These are phyloP conservation scores for Penicillium psychrosexuale DNA, from an alignment of 2,329 filamentous ascomycete genomes.

Conservation along the genomic window DNA sequence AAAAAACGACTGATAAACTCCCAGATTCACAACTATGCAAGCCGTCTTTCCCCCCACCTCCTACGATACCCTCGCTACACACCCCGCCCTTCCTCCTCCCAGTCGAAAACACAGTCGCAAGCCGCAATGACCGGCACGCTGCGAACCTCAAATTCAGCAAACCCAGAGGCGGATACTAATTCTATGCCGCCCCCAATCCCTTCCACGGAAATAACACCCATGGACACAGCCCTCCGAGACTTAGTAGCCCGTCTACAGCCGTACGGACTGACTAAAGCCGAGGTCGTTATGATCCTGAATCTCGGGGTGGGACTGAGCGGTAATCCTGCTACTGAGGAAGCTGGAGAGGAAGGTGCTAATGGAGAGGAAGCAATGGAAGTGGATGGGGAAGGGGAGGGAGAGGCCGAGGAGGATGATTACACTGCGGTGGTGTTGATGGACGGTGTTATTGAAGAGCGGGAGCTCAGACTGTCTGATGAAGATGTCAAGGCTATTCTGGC, in stretches of 20 bases:
- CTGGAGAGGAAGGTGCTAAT: constrained; percentile 7
- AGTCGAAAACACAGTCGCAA: constrained; percentile 19
- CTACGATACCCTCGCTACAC: constrained; percentile 37
- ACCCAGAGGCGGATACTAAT: constrained; percentile 4
- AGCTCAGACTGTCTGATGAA: constrained; percentile 40
- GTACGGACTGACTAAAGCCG: constrained; percentile 46
- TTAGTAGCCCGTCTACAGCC: constrained; percentile 38
- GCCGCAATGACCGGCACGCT: constrained; percentile 23
- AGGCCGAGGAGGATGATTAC: constrained; percentile 28
- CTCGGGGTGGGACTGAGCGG: constrained; percentile 39
- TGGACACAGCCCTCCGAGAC: constrained; percentile 39
- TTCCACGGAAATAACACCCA: constrained; percentile 27
- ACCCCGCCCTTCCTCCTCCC: constrained; percentile 20
- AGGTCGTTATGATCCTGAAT: constrained; percentile 48
- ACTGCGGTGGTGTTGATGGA: constrained; percentile 39
- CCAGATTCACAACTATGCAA: constrained; percentile 44
- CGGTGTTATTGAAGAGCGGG: constrained; percentile 43
- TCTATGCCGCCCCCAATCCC: constrained; percentile 10
- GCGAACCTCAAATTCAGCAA: constrained; percentile 12
- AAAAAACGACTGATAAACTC: not conserved
- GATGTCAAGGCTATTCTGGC: constrained; percentile 36
- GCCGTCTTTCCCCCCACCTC: constrained; percentile 41
- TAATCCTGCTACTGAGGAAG: constrained; percentile 1
- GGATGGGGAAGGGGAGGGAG: constrained; percentile 17
- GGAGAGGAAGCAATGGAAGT: constrained; percentile 24